Evolutionary conservation across 2,329 filamentous ascomycete species (phyloP), one percentile per base, ranked within the genome.

Genomic region (Dothideomycetes sp.): DNA sequence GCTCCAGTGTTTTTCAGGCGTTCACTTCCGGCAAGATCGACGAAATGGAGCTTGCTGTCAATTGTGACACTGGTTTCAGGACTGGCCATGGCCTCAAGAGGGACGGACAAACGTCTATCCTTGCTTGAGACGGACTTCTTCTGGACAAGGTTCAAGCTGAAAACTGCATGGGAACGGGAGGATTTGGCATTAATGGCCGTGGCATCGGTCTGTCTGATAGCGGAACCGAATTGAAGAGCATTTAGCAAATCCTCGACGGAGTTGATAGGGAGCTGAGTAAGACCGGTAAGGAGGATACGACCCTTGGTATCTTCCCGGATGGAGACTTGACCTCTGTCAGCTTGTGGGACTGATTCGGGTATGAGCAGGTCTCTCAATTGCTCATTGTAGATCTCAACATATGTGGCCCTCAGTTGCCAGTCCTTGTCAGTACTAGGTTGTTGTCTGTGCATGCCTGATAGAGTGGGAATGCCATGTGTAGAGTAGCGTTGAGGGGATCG

Each of bases 41-140:
- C 91, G 57, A 98, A 98, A 59, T 98, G 91, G 37, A 98, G 73
- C 63, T 98, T 98, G 76, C 91, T 98, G 61, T 98, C 91, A 8
- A 91, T 83, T 0, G 87, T 95, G 31, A 96, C 73, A 61, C 75
- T 77, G 29, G 60, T 75, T 14, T 79, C 75, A 17, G 75, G 73
- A 9, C 65, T 63, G 2, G 79, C 75, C 68, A 91, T 75, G 30
- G 81, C 75, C 55, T 96, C 91, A 4, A 89, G 57, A 0, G 89
- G 87, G 47, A 93, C 79, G 0, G 91, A 96, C 50, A 83, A 77
- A 45, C 89, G 81, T 64, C 93, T 95, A 48, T 95, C 86, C 19
- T 73, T 69, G 22, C 7, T 7, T 10, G 69, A 69, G 12, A 76
- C 68, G 3, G 71, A 63, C 62, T 85, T 91, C 53, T 84, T 84